Evolutionary conservation across 129 eudicot genomes (phyloP).

Genomic region (Arctium minus): DNA sequence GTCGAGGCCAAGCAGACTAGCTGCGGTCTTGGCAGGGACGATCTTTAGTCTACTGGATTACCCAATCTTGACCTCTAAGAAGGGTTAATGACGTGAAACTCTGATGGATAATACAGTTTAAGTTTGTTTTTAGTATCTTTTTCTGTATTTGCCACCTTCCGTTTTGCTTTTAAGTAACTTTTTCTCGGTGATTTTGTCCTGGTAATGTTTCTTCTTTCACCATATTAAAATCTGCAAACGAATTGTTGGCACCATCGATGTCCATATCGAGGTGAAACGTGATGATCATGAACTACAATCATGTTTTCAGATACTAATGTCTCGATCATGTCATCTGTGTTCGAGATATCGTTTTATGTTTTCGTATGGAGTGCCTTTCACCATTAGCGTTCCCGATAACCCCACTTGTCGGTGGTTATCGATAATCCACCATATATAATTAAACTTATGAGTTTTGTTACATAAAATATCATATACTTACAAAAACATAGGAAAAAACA

Average conservation of each 20-base stretch:
- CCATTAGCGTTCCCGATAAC: constrained; percentile 50
- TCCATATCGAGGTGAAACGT: constrained; percentile 58
- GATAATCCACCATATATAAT: not conserved
- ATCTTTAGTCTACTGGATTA: constrained; percentile 50
- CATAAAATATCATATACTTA: not conserved
- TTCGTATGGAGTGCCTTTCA: constrained; percentile 42
- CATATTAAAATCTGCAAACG: constrained; percentile 42
- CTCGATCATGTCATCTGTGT: constrained; percentile 29
- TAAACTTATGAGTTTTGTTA: too few relatives aligned
- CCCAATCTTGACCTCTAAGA: constrained; percentile 37
- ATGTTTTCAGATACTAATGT: constrained; percentile 50
- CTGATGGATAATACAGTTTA: constrained; percentile 39
- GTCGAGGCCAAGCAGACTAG: constrained; percentile 50
- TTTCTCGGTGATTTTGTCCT: constrained; percentile 41
- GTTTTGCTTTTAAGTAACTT: constrained; percentile 42
- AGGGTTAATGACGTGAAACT: constrained; percentile 52
- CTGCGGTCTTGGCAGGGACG: constrained; percentile 46
- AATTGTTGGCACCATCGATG: constrained; percentile 42
- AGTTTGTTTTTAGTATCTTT: constrained; percentile 46
- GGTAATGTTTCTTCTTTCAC: constrained; percentile 37
- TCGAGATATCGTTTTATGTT: constrained; percentile 25
- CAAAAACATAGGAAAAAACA: not conserved
- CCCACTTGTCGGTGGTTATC: constrained; percentile 33
- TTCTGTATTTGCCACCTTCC: constrained; percentile 40
- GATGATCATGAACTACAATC: constrained; percentile 55